phyloP scores from a whole-genome alignment of 78 protist genomes.

The Dictyostelium capitatum region DNA sequence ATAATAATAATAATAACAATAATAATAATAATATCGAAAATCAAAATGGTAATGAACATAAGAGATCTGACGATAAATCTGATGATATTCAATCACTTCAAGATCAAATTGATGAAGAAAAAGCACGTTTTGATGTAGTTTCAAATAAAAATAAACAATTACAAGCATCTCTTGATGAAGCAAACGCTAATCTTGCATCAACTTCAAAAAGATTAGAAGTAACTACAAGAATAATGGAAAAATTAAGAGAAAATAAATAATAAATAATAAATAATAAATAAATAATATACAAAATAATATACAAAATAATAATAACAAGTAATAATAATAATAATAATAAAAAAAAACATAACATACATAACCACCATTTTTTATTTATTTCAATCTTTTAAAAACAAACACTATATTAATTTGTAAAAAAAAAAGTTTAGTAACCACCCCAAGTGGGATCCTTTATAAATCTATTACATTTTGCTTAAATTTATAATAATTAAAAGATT shows the following conservation, averaged over 20 bases:
- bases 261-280: not conserved
- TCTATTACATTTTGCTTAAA: no score
- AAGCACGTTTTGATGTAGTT: conserved; percentile 31
- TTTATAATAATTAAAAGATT: no score
- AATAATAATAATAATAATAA: not conserved
- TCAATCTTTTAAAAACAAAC: no score
- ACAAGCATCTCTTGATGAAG: not conserved
- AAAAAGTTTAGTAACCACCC: no score
- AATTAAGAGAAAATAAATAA: conserved; percentile 1
- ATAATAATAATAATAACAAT: not conserved
- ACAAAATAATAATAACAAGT: not conserved
- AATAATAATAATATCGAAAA: not conserved
- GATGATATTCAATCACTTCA: conserved; percentile 56
- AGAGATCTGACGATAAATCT: not conserved
- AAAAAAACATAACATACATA: no score
- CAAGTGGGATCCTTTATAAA: no score
- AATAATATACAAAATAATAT: not conserved
- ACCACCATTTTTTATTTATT: no score
- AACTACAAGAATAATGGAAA: not conserved
- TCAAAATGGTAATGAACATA: conserved; percentile 11
- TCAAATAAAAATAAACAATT: conserved; percentile 28
- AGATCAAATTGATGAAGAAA: conserved; percentile 61
- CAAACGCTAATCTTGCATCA: not conserved
- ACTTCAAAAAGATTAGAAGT: not conserved
- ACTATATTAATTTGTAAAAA: no score